phyloP scores from a whole-genome alignment of 208 protist genomes.

The Wallacemonas sp. region DNA sequence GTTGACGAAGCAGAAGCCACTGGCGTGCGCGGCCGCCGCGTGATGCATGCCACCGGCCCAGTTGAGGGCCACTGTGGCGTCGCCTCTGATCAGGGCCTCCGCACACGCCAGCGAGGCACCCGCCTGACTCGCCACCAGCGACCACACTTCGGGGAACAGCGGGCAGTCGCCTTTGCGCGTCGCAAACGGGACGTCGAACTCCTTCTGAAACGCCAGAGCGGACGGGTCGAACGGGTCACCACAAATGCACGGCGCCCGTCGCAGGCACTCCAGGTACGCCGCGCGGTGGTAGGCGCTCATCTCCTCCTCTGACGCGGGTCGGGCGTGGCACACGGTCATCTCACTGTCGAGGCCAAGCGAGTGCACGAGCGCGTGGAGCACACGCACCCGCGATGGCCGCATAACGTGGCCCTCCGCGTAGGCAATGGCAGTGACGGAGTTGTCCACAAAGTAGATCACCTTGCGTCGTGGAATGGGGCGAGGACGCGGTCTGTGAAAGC shows the following conservation, averaged over 20 bases:
- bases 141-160: slow-evolving; percentile 81
- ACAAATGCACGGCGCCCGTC: slow-evolving; percentile 57
- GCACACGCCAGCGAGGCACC: slow-evolving; percentile 96
- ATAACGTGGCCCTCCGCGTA: slow-evolving; percentile 79
- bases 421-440: slow-evolving; percentile 64
- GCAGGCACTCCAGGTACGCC: slow-evolving; percentile 80
- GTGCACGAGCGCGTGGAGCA: slow-evolving; percentile 67
- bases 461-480: slow-evolving; percentile 19
- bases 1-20: slow-evolving; percentile 99
- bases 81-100: slow-evolving; percentile 90
- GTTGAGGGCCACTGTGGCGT: slow-evolving; percentile 97
- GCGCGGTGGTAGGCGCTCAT: slow-evolving; percentile 68
- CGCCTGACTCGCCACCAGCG: slow-evolving; percentile 66
- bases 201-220: slow-evolving; percentile 70
- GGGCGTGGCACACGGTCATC: slow-evolving; percentile 60
- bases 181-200: slow-evolving; percentile 75
- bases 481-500: neutral
- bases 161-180: slow-evolving; percentile 72
- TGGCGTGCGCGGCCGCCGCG: slow-evolving; percentile 93
- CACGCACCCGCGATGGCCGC: slow-evolving; percentile 71
- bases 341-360: slow-evolving; percentile 64
- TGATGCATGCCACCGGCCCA: slow-evolving; percentile 99
- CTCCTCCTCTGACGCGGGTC: slow-evolving; percentile 58
- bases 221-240: slow-evolving; percentile 57
- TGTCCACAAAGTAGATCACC: slow-evolving; percentile 82